Conservation (phyloP, 495 filamentous ascomycete genomes). For the Aspergillus leporis region DNA sequence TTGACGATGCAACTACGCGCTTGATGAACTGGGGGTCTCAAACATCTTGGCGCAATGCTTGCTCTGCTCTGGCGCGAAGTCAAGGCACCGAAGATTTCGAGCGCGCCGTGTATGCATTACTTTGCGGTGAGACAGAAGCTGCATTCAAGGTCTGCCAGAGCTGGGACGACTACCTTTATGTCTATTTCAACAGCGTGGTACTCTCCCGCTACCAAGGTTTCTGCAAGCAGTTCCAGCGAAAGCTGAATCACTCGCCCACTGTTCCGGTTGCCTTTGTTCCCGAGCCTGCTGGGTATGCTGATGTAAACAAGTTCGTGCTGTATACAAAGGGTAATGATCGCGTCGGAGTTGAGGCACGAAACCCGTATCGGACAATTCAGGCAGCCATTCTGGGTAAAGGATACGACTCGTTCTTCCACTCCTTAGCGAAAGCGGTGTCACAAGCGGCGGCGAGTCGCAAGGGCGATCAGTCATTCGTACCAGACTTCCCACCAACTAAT, state of each 20-base stretch:
- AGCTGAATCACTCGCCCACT: slow-evolving; percentile 39
- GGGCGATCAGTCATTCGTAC: slow-evolving; percentile 29
- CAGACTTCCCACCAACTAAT: slow-evolving; percentile 25
- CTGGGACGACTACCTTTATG: slow-evolving; percentile 92
- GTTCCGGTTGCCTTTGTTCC: slow-evolving; percentile 36
- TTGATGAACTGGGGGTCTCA: slow-evolving; percentile 52
- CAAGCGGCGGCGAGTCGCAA: slow-evolving; percentile 29
- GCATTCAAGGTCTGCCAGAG: slow-evolving; percentile 73
- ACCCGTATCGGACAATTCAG: slow-evolving; percentile 49
- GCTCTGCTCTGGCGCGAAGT: slow-evolving; percentile 70
- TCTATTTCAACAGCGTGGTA: slow-evolving; percentile 80
- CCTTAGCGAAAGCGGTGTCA: slow-evolving; percentile 41
- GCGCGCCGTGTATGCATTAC: slow-evolving; percentile 82
- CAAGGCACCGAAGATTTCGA: slow-evolving; percentile 74
- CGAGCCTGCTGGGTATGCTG: slow-evolving; percentile 40
- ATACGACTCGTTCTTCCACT: slow-evolving; percentile 39
- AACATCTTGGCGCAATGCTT: slow-evolving; percentile 77
- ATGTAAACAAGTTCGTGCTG: slow-evolving; percentile 41
- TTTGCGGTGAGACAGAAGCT: slow-evolving; percentile 77
- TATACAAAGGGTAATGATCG: slow-evolving; percentile 37
- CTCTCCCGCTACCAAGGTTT: slow-evolving; percentile 51
- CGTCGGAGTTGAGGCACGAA: slow-evolving; percentile 40
- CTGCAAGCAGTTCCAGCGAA: slow-evolving; percentile 46
- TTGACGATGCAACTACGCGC: slow-evolving; percentile 44
- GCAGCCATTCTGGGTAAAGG: slow-evolving; percentile 46